Base-by-base conservation (phyloP, 345 rosid species). In the Citrus hindsii region DNA sequence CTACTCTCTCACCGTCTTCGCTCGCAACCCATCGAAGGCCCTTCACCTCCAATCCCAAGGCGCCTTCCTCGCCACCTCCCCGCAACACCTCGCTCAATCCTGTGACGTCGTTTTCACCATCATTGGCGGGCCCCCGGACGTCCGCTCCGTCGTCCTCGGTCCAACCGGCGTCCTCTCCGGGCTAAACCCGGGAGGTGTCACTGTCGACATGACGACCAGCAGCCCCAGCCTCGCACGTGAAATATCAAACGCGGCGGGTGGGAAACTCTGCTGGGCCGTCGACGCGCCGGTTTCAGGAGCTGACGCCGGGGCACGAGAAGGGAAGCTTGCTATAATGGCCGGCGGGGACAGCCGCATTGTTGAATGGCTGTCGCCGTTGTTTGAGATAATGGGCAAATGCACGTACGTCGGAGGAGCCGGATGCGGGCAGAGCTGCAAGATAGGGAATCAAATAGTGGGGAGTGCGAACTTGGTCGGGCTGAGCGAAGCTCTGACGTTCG, bases 231-330 rank as follows among this genome's bases (percentile, higher is more conserved):
- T 92, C 2, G 97, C 97, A 5, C 90, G 92, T 0, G 88, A 92
- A 77, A 87, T 93, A 28, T 79, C 81, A 83, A 64, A 78, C 6
- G 86, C 90, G 8, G 89, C 92, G 2, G 82, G 90, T 0, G 80
- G 68, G 25, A 88, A 76, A 33, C 79, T 65, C 4, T 92, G 97
- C 30, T 93, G 90, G 93, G 76, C 95, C 6, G 83, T 93, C 1
- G 98, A 95, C 74, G 91, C 98, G 9, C 97, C 97, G 0, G 98
- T 95, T 16, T 92, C 95, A 0, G 94, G 94, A 3, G 95, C 89
- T 0, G 98, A 91, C 48, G 80, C 87, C 0, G 98, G 98, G 21
- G 97, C 97, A 1, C 81, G 92, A 42, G 90, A 93, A 30, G 97
- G 92, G 30, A 92, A 71, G 72, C 46, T 93, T 33, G 85, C 92